Evolutionary conservation across 2,329 filamentous ascomycete species (phyloP), one percentile per base, ranked within the genome.

Genomic region (Dactylella cylindrospora): DNA sequence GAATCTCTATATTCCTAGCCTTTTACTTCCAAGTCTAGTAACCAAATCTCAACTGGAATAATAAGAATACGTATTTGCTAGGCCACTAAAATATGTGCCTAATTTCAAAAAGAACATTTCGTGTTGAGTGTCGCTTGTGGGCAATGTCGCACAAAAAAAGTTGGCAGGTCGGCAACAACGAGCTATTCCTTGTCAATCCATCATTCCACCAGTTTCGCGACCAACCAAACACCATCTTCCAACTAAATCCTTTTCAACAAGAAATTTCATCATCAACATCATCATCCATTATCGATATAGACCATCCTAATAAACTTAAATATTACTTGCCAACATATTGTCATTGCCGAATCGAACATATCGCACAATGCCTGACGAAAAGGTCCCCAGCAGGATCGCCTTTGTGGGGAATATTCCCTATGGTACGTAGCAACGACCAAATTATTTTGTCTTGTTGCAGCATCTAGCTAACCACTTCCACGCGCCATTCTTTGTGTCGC

Each of bases 391-490:
- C 38, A 65, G 67, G 49, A 68, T 69, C 28, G 68, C 68, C 39
- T 70, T 70, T 23, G 67, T 70, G 26, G 68, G 68, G 25, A 70
- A 70, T 45, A 70, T 70, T 61, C 68, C 68, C 13, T 70, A 70
- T 55, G 68, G 68, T 69, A 65, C 15, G 44, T 39, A 13, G 2
- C 19, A 15, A 12, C 29, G 13, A 22, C 29, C 8, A 25, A 13
- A 33, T 40, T 47, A 26, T 19, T 39, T 44, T 25, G 31, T 28
- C 12, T 6, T 17, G 22, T 31, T 35, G 44, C 36, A 28, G 20
- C 9, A 12, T n/a, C 15, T 17, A 46, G 59, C 50, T 55, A 51
- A 55, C 52, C 46, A 47, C 45, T 26, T 29, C 5, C n/a, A 57
- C 59, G 50, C 47, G 46, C 45, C 32, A 39, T 46, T 13, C 13